phyloP scores from a whole-genome alignment of 176 grass and related monocot genomes.

The Thalia dealbata region DNA sequence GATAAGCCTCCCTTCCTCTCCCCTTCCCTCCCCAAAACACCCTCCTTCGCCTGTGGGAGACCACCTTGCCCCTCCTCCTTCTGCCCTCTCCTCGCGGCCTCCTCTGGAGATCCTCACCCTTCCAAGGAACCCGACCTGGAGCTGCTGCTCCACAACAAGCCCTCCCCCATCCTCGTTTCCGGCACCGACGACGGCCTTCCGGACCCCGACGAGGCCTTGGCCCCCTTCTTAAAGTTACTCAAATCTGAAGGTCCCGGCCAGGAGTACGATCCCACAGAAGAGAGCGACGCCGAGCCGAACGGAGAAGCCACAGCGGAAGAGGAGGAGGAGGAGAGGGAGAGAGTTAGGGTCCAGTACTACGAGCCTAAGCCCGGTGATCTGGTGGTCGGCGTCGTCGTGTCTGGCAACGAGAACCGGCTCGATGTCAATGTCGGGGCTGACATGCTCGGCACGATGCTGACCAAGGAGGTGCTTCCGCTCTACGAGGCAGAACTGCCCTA shows the following conservation, averaged over 20 bases:
- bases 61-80: conserved; percentile 20
- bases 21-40: neutral
- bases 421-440: conserved; percentile 76
- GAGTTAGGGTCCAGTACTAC: conserved; percentile 26
- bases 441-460: conserved; percentile 61
- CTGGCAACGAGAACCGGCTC: conserved; percentile 63
- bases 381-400: conserved; percentile 58
- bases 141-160: conserved; percentile 47
- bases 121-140: conserved; percentile 35
- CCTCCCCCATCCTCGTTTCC: conserved; percentile 20
- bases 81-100: conserved; percentile 26
- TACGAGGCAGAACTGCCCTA: conserved; percentile 36
- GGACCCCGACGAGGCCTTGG: conserved; percentile 30
- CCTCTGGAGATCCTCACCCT: neutral
- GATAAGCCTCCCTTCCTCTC: neutral
- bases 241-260: conserved; percentile 26
- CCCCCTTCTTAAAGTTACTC: conserved; percentile 75
- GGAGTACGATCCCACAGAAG: conserved; percentile 18
- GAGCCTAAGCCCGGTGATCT: conserved; percentile 69
- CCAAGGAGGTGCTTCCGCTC: conserved; percentile 84
- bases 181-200: neutral
- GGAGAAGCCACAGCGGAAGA: neutral
- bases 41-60: neutral
- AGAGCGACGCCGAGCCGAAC: neutral
- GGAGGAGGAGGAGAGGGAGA: conserved; percentile 4